Evolutionary conservation across 2,329 filamentous ascomycete species (phyloP).

Genomic region (Talaromyces piceae): DNA sequence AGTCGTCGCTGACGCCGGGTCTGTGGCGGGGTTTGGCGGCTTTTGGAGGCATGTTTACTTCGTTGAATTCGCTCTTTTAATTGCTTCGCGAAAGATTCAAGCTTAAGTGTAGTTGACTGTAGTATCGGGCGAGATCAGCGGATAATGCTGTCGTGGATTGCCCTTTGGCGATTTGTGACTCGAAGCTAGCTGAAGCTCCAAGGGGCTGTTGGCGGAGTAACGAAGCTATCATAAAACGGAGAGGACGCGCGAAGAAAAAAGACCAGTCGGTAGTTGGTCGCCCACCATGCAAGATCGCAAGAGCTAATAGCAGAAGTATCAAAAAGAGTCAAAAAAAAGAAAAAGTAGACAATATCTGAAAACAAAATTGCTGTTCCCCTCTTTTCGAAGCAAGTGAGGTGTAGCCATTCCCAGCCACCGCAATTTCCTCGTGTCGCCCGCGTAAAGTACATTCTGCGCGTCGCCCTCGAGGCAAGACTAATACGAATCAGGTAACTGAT

Average conservation of each 20-base stretch:
- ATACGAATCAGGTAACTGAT: no score
- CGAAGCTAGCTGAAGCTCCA: not conserved
- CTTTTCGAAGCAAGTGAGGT: not conserved
- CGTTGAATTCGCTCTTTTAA: no score
- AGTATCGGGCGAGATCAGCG: not conserved
- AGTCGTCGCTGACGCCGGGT: slow-evolving; percentile 9
- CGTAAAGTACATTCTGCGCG: not conserved
- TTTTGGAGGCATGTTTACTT: slow-evolving; percentile 29
- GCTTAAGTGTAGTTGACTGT: not conserved
- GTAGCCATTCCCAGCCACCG: not conserved
- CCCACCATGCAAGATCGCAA: not conserved
- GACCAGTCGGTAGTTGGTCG: not conserved
- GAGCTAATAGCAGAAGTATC: no score
- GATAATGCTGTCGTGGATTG: not conserved
- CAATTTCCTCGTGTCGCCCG: not conserved
- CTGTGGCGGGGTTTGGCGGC: slow-evolving; percentile 18
- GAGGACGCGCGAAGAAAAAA: not conserved
- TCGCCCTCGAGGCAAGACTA: not conserved
- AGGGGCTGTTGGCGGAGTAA: no score
- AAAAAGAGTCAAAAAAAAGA: not conserved
- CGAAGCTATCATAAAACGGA: not conserved
- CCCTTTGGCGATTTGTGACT: not conserved
- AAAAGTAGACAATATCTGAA: not conserved
- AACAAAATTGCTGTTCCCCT: not conserved
- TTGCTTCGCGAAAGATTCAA: not conserved